phyloP scores from a whole-genome alignment of 2,329 filamentous ascomycete genomes.

The Phaeosphaeriaceae sp. region DNA sequence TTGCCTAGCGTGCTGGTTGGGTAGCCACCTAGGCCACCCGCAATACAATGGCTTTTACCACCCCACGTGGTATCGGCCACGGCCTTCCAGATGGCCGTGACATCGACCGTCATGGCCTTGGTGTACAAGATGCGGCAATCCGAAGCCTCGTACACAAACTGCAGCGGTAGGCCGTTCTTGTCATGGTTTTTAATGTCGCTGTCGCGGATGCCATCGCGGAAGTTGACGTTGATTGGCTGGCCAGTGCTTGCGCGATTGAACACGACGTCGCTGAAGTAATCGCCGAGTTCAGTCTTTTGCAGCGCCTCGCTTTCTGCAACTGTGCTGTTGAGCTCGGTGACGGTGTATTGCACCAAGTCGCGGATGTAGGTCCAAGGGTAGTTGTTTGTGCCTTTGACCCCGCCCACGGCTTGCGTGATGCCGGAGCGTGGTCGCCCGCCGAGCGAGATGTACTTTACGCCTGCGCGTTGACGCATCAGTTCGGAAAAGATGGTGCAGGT shows the following conservation, averaged over 20 bases:
- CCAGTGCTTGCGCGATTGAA: constrained; percentile 39
- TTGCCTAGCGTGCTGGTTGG: constrained; percentile 21
- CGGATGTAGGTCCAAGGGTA: constrained; percentile 42
- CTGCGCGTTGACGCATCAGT: constrained; percentile 59
- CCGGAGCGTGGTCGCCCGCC: constrained; percentile 63
- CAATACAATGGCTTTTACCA: constrained; percentile 39
- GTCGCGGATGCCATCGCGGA: constrained; percentile 52
- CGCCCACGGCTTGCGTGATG: constrained; percentile 65
- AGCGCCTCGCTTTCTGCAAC: constrained; percentile 33
- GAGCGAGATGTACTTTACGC: constrained; percentile 63
- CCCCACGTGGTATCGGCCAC: constrained; percentile 46
- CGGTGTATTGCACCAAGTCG: constrained; percentile 26
- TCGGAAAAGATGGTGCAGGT: constrained; percentile 66
- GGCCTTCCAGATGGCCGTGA: constrained; percentile 61
- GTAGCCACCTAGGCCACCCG: constrained; percentile 33
- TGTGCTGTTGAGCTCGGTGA: constrained; percentile 29
- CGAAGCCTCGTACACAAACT: constrained; percentile 67
- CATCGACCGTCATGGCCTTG: constrained; percentile 59
- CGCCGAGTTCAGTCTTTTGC: constrained; percentile 38
- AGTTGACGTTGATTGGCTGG: constrained; percentile 42
- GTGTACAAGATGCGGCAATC: constrained; percentile 70
- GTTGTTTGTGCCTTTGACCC: constrained; percentile 64
- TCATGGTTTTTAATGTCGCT: constrained; percentile 51
- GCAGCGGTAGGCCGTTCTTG: constrained; percentile 55
- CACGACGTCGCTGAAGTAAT: constrained; percentile 39